Base-by-base conservation (phyloP, 768 basidiomycete genomes). In the Exidia glandulosa region DNA sequence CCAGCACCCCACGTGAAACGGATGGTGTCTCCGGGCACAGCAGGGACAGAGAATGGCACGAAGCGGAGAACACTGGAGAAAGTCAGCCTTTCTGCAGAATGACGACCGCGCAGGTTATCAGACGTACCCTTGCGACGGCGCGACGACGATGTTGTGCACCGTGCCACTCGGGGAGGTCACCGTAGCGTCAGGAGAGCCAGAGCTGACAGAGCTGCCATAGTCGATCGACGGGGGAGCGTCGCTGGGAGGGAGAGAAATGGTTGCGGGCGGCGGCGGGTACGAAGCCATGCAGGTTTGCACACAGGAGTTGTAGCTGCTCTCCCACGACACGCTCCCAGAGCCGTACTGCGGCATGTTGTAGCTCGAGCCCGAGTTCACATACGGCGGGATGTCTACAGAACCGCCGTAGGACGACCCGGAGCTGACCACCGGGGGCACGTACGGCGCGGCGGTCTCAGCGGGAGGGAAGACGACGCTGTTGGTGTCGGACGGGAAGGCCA, bases 91-190 rank as follows among this genome's bases (percentile, higher is more conserved):
- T 14, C 5, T 30, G 41, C 14, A 23, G 23, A 32, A 59, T 36
- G 34, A 34, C n/a, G 23, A 16, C 52, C 52, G 16, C 52, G 32
- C 23, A 25, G 36, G 23, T 16, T 14, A n/a, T n/a, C n/a, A n/a
- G n/a, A 56, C 64, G 29, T 36, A 66, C 65, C 88, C 88, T 68
- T 87, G 80, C 2, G 80, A 80, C 29, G 88, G 88, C 19, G 88
- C 88, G 57, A 90, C 88, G 64, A 87, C 81, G 69, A 90, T 81
- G 48, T 86, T 88, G 75, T 86, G 82, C 19, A 86, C 88, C 36
- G 74, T 77, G 59, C 85, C 84, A 50, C 52, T 55, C 16, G n/a
- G 31, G 6, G 32, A 14, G 54, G 23, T 55, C 14, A 27, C 29
- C n/a, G 30, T 27, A 27, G 54, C 41, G 59, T 60, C 48, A 3